phyloP scores from a whole-genome alignment of 148 eudicot species.

The Fagopyrum homotropicum region DNA sequence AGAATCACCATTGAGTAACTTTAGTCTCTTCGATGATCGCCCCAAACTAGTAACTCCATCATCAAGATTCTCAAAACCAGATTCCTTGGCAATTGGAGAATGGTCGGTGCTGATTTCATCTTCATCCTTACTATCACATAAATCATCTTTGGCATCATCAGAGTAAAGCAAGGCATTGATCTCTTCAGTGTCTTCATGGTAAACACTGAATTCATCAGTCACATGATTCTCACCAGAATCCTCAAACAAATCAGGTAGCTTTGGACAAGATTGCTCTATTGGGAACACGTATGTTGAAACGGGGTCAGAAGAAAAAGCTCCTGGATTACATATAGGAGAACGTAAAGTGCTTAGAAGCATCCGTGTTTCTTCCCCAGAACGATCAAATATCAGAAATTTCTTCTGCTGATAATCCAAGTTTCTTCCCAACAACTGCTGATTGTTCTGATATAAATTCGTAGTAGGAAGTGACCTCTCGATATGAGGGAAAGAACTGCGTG shows the following conservation, averaged over 20 bases:
- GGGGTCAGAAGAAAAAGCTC: no score
- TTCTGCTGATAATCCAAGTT: slow-evolving; percentile 23
- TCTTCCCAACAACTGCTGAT: slow-evolving; percentile 20
- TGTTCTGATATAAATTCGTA: slow-evolving; percentile 16
- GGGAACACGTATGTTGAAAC: neutral
- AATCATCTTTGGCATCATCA: slow-evolving; percentile 17
- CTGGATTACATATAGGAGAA: slow-evolving; percentile 25
- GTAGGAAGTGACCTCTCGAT: slow-evolving; percentile 12
- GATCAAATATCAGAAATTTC: slow-evolving; percentile 57
- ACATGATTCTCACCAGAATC: slow-evolving; percentile 38
- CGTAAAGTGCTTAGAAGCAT: slow-evolving; percentile 33
- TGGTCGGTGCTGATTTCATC: slow-evolving; percentile 62
- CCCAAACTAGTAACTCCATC: slow-evolving; percentile 37
- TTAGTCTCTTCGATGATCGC: slow-evolving; percentile 43
- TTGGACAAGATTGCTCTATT: slow-evolving; percentile 18
- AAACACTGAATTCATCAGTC: slow-evolving; percentile 34
- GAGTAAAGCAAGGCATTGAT: slow-evolving; percentile 70
- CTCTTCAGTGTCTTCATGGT: slow-evolving; percentile 69
- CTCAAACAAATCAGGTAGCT: slow-evolving; percentile 26
- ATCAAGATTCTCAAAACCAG: slow-evolving; percentile 18
- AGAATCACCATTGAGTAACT: slow-evolving; percentile 35
- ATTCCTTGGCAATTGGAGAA: slow-evolving; percentile 32
- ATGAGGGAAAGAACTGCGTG: slow-evolving; percentile 12
- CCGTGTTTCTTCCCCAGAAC: slow-evolving; percentile 41
- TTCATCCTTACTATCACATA: slow-evolving; percentile 22